Percentiles rank a stretch among this genome's conserved stretches.
Conservation (phyloP, 345 rosid genomes). For the Cardamine occulta region DNA sequence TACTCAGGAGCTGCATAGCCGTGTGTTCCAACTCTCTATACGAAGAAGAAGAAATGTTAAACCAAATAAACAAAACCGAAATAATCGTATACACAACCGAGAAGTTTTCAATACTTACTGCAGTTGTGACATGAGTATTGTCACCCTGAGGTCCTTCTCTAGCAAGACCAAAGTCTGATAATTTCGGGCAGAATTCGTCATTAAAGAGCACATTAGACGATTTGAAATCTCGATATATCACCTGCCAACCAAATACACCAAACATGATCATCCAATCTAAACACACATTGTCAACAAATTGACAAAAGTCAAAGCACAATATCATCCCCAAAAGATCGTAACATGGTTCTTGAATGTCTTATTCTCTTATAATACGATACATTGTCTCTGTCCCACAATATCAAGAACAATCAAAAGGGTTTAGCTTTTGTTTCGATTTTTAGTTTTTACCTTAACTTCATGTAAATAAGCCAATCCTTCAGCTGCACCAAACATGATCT, state of each 20-base stretch:
- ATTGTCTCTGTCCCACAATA: neutral
- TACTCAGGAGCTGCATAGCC: conserved; percentile 98
- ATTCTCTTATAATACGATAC: neutral
- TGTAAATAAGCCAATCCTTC: conserved; percentile 86
- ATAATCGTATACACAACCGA: neutral
- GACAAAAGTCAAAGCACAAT: neutral
- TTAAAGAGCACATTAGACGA: conserved; percentile 78
- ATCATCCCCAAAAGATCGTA: neutral
- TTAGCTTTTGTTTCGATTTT: neutral
- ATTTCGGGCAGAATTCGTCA: conserved; percentile 67
- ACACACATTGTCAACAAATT: neutral
- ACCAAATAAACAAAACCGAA: neutral
- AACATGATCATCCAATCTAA: conserved; percentile 17
- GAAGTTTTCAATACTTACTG: conserved; percentile 55
- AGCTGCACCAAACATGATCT: conserved; percentile 78
- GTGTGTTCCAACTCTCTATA: conserved; percentile 77
- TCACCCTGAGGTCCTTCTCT: conserved; percentile 87
- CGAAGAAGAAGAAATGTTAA: conserved; percentile 17
- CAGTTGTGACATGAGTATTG: conserved; percentile 84
- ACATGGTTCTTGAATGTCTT: conserved; percentile 6
- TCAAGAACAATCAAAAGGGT: conserved; percentile 15
- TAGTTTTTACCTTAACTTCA: conserved; percentile 64
- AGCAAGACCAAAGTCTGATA: conserved; percentile 93
- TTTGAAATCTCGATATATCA: conserved; percentile 84
- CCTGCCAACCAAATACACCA: conserved; percentile 47